Base-by-base conservation (phyloP, 2,329 filamentous ascomycete genomes). In the Penicillium griseofulvum region DNA sequence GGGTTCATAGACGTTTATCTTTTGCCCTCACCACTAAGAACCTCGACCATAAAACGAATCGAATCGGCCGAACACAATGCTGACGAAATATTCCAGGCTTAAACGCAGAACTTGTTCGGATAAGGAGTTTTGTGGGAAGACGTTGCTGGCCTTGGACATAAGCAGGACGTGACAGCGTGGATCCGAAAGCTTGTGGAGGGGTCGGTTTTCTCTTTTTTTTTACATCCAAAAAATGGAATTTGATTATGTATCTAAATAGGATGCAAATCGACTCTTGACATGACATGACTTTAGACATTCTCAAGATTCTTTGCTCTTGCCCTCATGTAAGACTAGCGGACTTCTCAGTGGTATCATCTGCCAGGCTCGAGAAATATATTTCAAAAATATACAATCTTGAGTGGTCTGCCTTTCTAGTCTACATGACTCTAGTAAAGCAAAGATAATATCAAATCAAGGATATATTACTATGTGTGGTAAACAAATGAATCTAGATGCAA, bases 241-340 rank as follows among this genome's bases (percentile, higher is more conserved):
- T 65, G 67, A 69, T 69, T 66, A 63, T 74, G 71, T 74, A 74
- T 72, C 71, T 72, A 73, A 74, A 67, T 67, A 62, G 67, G 63
- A 73, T 73, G 71, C 69, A 71, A 67, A 69, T 71, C 65, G 65
- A 68, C 66, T 65, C 65, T 70, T 72, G 68, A 68, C 63, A 71
- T 72, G 69, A 70, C 68, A 71, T 71, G 69, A 71, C 56, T 60
- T 33, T 59, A 55, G 48, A 61, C 49, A 50, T 56, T 36, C 56
- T 54, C 48, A 50, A 5, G 38, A 2, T 38, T 48, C n/a, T 56
- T 42, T 49, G 37, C 49, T 53, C 47, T 39, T 36, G 41, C 46
- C 50, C 42, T 33, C 29, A 24, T 36, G 39, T 45, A 43, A 29
- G 39, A 24, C 37, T 17, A 22, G 36, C 22, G 29, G 16, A 34